Evolutionary conservation across 2,329 filamentous ascomycete genomes (phyloP).

Genomic region (Chrysoporthe puriensis): DNA sequence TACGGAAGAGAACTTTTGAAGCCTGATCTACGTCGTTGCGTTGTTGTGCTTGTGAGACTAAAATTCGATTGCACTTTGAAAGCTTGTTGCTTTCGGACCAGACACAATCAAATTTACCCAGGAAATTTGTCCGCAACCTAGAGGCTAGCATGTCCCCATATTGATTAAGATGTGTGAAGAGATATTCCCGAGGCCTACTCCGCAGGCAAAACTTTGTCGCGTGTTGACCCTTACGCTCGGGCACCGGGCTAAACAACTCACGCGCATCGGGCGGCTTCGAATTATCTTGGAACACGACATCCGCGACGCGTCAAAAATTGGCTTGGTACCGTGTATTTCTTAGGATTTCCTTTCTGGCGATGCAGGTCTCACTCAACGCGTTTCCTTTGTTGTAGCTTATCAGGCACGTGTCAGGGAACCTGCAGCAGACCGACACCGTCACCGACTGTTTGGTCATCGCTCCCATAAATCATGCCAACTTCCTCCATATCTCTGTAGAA

Average conservation of each 20-base stretch:
- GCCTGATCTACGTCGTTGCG: not conserved
- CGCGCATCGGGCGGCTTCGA: constrained; percentile 12
- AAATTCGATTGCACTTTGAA: not conserved
- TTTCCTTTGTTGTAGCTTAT: constrained; percentile 6
- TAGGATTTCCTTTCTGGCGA: not conserved
- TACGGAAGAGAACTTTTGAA: constrained; percentile 24
- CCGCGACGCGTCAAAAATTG: not conserved
- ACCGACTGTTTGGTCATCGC: not conserved
- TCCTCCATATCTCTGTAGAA: not conserved
- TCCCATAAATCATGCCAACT: constrained; percentile 10
- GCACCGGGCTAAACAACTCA: constrained; percentile 2
- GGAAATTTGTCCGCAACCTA: not conserved
- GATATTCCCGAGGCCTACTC: not conserved
- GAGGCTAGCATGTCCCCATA: not conserved
- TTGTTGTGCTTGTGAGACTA: not conserved
- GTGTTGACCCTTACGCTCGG: constrained; percentile 7
- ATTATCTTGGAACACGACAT: not conserved
- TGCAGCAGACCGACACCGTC: constrained; percentile 5
- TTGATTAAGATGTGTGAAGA: not conserved
- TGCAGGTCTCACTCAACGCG: constrained; percentile 2
- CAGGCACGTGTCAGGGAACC: not conserved
- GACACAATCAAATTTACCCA: not conserved
- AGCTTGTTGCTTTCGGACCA: not conserved
- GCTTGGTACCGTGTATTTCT: not conserved
- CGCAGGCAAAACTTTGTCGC: constrained; percentile 4